These are phyloP conservation scores for Adansonia madagascariensis DNA, from an alignment of 441 rosid species.

Conservation along the genomic window DNA sequence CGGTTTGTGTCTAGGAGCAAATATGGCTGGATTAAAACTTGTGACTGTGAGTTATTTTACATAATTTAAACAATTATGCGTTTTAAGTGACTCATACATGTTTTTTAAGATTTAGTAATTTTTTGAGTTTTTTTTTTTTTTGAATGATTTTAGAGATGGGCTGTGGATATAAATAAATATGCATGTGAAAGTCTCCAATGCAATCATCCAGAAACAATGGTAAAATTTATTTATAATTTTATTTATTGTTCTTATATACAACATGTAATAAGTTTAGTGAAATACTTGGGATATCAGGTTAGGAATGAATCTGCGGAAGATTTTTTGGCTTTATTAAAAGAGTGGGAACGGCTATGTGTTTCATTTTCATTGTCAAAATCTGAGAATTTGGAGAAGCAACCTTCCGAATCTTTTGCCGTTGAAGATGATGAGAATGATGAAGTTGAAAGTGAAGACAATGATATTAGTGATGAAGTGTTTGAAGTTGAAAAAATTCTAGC, in stretches of 20 bases:
- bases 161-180: constrained; percentile 61
- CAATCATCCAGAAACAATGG: constrained; percentile 72
- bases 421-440: constrained; percentile 16
- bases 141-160: constrained; percentile 62
- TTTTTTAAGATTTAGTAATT: not conserved
- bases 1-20: constrained; percentile 75
- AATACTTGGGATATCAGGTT: constrained; percentile 43
- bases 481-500: constrained; percentile 56
- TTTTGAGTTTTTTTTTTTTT: not conserved
- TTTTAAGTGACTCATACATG: not conserved
- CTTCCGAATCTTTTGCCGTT: constrained; percentile 22
- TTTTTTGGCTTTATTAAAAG: constrained; percentile 54
- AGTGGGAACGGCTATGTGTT: constrained; percentile 63
- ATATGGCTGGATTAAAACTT: constrained; percentile 54
- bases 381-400: constrained; percentile 31
- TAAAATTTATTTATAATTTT: constrained; percentile 24
- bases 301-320: constrained; percentile 68
- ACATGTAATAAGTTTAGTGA: not conserved
- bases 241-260: not conserved
- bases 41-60: constrained; percentile 49
- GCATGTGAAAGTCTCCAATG: constrained; percentile 62
- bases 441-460: constrained; percentile 31
- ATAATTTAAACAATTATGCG: not conserved
- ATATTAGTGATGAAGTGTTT: constrained; percentile 45
- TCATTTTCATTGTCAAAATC: constrained; percentile 44